phyloP scores from a whole-genome alignment of 2,329 filamentous ascomycete genomes.

The Penicillium sp. region DNA sequence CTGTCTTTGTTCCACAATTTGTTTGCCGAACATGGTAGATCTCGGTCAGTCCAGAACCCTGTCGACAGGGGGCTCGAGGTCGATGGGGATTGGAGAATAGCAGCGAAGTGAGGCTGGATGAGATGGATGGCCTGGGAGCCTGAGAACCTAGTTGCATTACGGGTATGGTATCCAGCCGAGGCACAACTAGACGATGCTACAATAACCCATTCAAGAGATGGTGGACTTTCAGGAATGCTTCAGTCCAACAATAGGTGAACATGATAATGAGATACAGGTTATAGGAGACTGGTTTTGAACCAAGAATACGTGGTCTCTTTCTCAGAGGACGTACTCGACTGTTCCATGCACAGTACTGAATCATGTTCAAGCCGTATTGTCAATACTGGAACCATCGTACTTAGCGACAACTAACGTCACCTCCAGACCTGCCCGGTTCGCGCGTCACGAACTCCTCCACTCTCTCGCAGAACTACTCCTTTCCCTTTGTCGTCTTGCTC shows the following conservation, averaged over 20 bases:
- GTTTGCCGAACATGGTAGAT: neutral
- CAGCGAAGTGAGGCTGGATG: neutral
- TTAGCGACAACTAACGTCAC: neutral
- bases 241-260: neutral
- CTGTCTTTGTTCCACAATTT: neutral
- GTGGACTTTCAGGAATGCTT: neutral
- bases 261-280: neutral
- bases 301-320: neutral
- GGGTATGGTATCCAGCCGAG: neutral
- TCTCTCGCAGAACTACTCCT: slow-evolving; percentile 5
- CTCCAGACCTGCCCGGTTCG: neutral
- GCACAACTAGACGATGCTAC: neutral
- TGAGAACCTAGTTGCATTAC: neutral
- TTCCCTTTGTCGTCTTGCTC: neutral
- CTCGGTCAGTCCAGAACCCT: neutral
- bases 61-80: neutral
- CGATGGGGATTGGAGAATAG: neutral
- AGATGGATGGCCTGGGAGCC: neutral
- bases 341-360: neutral
- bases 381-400: neutral
- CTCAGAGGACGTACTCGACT: neutral
- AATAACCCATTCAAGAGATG: too few relatives aligned
- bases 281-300: neutral
- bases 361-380: neutral
- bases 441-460: slow-evolving; percentile 17